Conservation (phyloP, 1,284 basidiomycete species). For the Pterulicium gracile region DNA sequence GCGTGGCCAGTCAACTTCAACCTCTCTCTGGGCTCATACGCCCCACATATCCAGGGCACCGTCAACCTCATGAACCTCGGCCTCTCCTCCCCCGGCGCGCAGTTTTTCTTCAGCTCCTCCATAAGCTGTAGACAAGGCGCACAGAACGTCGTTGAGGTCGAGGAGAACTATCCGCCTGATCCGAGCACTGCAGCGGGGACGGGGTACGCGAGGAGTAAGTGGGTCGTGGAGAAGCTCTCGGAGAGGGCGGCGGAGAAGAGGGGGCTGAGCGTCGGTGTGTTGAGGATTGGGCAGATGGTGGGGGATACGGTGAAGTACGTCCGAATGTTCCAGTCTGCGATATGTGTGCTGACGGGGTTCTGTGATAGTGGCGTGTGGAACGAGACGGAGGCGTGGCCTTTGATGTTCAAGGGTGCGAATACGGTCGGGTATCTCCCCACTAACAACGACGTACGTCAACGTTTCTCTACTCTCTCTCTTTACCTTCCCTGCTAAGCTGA, state of each 20-base stretch:
- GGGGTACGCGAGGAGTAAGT: conserved; percentile 50
- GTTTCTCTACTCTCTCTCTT: neutral
- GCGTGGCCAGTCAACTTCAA: conserved; percentile 41
- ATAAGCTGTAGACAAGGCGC: conserved; percentile 27
- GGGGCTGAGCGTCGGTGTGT: conserved; percentile 25
- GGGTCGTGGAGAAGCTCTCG: conserved; percentile 51
- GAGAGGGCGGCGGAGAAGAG: conserved; percentile 24
- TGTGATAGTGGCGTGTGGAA: conserved; percentile 46
- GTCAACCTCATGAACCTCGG: conserved; percentile 44
- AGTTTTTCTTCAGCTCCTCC: conserved; percentile 51
- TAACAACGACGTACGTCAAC: conserved; percentile 26
- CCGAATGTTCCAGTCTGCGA: neutral
- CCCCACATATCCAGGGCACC: conserved; percentile 38
- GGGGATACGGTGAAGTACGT: conserved; percentile 30
- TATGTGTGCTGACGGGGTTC: neutral
- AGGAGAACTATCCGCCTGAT: conserved; percentile 26
- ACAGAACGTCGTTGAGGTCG: conserved; percentile 15
- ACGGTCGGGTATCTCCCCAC: conserved; percentile 33
- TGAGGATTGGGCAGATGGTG: conserved; percentile 42
- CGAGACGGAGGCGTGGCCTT: conserved; percentile 31
- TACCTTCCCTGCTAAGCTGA: neutral
- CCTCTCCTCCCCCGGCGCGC: conserved; percentile 27
- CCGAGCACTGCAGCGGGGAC: conserved; percentile 30
- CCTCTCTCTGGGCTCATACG: conserved; percentile 34
- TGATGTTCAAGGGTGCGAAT: conserved; percentile 25